Conservation (phyloP, 306 rosid genomes). For the Gastrolobium bilobum region DNA sequence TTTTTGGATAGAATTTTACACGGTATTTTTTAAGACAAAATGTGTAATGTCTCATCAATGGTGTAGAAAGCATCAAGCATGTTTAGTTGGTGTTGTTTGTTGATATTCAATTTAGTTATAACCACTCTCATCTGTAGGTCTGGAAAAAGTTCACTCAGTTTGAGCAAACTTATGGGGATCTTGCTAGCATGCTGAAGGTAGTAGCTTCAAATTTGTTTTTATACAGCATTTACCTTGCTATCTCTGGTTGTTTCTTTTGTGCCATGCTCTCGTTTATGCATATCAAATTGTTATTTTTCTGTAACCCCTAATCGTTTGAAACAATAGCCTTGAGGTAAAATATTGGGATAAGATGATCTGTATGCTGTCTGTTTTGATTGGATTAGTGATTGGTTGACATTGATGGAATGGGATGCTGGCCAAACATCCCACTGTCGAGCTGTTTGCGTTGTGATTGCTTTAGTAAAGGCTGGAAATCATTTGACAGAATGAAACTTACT, state of each 20-base stretch:
- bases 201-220: conserved; percentile 10
- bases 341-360: conserved; percentile 11
- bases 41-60: background rate
- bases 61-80: background rate
- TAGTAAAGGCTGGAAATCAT: background rate
- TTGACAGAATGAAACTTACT: background rate
- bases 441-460: conserved; percentile 13
- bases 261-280: conserved; percentile 8
- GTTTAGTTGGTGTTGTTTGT: conserved; percentile 22
- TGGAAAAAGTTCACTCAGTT: conserved; percentile 90
- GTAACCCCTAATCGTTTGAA: background rate
- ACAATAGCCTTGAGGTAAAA: conserved; percentile 28
- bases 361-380: conserved; percentile 7
- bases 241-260: background rate
- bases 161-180: conserved; percentile 96
- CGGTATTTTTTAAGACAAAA: background rate
- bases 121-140: conserved; percentile 62
- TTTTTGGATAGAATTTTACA: background rate
- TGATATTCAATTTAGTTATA: conserved; percentile 35
- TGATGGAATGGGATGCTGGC: conserved; percentile 7
- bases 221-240: conserved; percentile 29
- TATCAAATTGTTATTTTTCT: background rate
- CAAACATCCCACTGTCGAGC: background rate
- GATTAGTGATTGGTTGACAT: background rate
- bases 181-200: conserved; percentile 96